phyloP scores from a whole-genome alignment of 2,329 filamentous ascomycete species.

The Hansfordia pulvinata region DNA sequence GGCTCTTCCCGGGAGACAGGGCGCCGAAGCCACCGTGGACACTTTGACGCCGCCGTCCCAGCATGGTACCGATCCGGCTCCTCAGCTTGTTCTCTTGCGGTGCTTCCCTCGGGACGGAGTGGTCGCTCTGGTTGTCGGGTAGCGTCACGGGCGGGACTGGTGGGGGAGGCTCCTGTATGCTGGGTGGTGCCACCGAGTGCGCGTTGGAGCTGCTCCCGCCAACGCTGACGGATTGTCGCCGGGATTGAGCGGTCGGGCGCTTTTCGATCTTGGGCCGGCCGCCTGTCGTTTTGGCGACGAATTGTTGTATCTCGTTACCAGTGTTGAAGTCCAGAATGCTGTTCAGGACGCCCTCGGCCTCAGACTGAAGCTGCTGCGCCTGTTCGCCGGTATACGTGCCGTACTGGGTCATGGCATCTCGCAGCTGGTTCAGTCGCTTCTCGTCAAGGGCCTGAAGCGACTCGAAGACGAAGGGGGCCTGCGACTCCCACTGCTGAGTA shows the following conservation, averaged over 20 bases:
- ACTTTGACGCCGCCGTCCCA: slow-evolving; percentile 52
- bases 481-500: slow-evolving; percentile 80
- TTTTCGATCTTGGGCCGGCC: slow-evolving; percentile 30
- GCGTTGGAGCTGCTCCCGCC: background rate
- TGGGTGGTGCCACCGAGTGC: slow-evolving; percentile 12
- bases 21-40: slow-evolving; percentile 47
- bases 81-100: slow-evolving; percentile 41
- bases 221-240: slow-evolving; percentile 26
- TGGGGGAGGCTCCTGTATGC: slow-evolving; percentile 10
- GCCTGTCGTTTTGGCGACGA: slow-evolving; percentile 31
- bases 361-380: slow-evolving; percentile 60
- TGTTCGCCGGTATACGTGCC: slow-evolving; percentile 87
- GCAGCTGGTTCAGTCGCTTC: slow-evolving; percentile 73
- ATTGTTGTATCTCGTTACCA: slow-evolving; percentile 71
- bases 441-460: slow-evolving; percentile 85
- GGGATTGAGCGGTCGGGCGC: slow-evolving; percentile 24
- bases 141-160: slow-evolving; percentile 3
- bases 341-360: slow-evolving; percentile 69
- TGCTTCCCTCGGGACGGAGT: slow-evolving; percentile 26
- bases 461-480: slow-evolving; percentile 91
- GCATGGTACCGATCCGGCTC: slow-evolving; percentile 56
- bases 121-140: slow-evolving; percentile 29
- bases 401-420: slow-evolving; percentile 82
- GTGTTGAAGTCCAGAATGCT: slow-evolving; percentile 78
- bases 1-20: slow-evolving; percentile 40